phyloP scores from a whole-genome alignment of 23 red algal species.

The Gracilaria domingensis region DNA sequence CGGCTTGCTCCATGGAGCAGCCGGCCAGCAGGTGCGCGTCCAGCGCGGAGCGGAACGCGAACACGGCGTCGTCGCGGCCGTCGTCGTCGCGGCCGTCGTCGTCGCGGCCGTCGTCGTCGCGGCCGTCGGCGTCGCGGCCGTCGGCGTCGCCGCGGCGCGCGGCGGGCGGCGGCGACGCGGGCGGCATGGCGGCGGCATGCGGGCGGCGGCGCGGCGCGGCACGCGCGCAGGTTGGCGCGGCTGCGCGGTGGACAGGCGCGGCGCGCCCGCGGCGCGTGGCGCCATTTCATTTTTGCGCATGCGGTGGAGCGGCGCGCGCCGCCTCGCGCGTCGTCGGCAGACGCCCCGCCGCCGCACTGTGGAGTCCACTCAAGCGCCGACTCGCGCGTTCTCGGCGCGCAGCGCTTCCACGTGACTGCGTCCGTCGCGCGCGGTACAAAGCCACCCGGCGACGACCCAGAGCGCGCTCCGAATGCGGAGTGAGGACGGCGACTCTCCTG shows the following conservation, averaged over 20 bases:
- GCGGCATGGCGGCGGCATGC: not conserved
- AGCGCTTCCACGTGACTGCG: not conserved
- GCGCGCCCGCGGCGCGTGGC: too few species aligned
- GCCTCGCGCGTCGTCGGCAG: not conserved
- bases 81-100: not conserved
- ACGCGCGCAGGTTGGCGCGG: too few species aligned
- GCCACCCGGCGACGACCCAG: too few species aligned
- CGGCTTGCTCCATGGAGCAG: not conserved
- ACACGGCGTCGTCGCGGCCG: not conserved
- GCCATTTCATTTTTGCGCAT: too few species aligned
- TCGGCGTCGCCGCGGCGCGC: not conserved
- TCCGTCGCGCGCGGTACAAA: not conserved
- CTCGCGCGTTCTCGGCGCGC: not conserved
- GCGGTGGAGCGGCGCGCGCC: too few species aligned
- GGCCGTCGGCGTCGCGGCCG: not conserved
- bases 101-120: not conserved
- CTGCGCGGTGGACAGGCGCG: too few species aligned
- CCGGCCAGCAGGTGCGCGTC: not conserved
- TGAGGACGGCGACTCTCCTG: not conserved
- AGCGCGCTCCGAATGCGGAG: not conserved
- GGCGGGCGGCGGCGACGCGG: not conserved
- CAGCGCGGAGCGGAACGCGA: constrained; percentile 23
- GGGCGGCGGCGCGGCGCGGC: not conserved
- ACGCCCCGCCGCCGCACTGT: too few species aligned
- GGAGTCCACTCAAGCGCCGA: too few species aligned